These are phyloP conservation scores for Fusarium humuli DNA, from an alignment of 2,329 filamentous ascomycete species.

Conservation along the genomic window DNA sequence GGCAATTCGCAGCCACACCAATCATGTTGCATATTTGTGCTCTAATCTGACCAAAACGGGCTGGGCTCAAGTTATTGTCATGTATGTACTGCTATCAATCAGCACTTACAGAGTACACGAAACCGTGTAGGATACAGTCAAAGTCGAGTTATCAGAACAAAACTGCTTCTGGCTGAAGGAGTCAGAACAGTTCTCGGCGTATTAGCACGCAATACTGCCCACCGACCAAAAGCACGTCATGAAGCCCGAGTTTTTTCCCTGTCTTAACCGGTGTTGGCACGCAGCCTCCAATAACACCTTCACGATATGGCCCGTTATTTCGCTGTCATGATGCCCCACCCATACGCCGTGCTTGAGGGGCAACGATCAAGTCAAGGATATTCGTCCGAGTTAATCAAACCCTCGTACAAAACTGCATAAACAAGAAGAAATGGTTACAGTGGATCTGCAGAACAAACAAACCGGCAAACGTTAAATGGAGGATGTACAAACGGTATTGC, in stretches of 20 bases:
- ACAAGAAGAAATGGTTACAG: not conserved
- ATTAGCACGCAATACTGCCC: not conserved
- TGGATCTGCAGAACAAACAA: constrained; percentile 30
- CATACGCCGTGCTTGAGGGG: constrained; percentile 12
- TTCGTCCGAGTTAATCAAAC: constrained; percentile 38
- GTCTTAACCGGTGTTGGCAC: not conserved
- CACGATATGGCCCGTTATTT: constrained; percentile 8
- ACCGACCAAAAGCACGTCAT: not conserved
- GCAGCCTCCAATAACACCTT: constrained; percentile 2
- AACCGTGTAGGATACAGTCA: not conserved
- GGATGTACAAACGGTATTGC: constrained; percentile 39
- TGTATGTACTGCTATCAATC: not conserved
- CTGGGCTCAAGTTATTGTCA: not conserved
- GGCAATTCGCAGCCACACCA: constrained; percentile 33
- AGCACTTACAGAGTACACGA: not conserved
- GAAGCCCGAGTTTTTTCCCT: not conserved
- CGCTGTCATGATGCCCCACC: not conserved
- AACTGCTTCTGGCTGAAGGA: not conserved
- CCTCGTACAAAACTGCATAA: constrained; percentile 16
- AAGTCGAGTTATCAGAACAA: not conserved
- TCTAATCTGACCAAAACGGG: constrained; percentile 16
- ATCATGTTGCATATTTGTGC: constrained; percentile 22
- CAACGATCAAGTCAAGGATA: constrained; percentile 18
- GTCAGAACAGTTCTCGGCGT: not conserved
- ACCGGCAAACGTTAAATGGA: constrained; percentile 17